Percentiles rank a stretch among this genome's conserved stretches.
Evolutionary conservation across 805 yeast genomes (phyloP).

Genomic region (Lachancea dasiensis): DNA sequence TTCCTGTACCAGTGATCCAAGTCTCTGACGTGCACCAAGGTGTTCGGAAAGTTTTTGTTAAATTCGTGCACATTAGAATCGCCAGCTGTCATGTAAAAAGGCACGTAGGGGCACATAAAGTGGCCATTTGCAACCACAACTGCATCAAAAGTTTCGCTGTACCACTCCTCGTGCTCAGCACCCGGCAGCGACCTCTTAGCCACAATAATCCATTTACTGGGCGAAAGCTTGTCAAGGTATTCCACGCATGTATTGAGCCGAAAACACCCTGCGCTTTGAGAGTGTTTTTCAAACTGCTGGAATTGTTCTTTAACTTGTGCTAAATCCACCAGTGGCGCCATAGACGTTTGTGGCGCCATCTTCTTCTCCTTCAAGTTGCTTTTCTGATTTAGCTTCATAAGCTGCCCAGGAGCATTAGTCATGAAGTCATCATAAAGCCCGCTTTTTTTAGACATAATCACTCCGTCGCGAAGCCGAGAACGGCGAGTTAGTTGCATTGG

Average conservation of each 20-base stretch:
- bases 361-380: too few relatives aligned
- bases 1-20: slow-evolving; percentile 19
- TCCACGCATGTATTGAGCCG: slow-evolving; percentile 16
- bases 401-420: slow-evolving; percentile 16
- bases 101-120: slow-evolving; percentile 37
- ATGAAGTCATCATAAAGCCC: slow-evolving; percentile 16
- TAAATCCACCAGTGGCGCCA: slow-evolving; percentile 14
- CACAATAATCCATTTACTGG: slow-evolving; percentile 32
- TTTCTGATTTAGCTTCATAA: slow-evolving; percentile 9
- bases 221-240: slow-evolving; percentile 15
- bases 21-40: slow-evolving; percentile 43
- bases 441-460: slow-evolving; percentile 14
- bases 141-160: slow-evolving; percentile 35
- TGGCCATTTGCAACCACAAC: slow-evolving; percentile 39
- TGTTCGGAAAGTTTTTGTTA: slow-evolving; percentile 27
- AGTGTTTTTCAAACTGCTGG: slow-evolving; percentile 7
- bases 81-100: slow-evolving; percentile 20
- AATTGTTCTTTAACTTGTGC: slow-evolving; percentile 10
- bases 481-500: slow-evolving; percentile 12
- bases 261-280: slow-evolving; percentile 7
- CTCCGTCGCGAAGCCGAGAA: slow-evolving; percentile 12
- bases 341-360: slow-evolving; percentile 5
- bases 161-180: slow-evolving; percentile 34
- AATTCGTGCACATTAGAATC: slow-evolving; percentile 14
- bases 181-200: slow-evolving; percentile 17